Evolutionary conservation across 345 rosid species (phyloP).

Genomic region (Chamaenerion angustifolium): DNA sequence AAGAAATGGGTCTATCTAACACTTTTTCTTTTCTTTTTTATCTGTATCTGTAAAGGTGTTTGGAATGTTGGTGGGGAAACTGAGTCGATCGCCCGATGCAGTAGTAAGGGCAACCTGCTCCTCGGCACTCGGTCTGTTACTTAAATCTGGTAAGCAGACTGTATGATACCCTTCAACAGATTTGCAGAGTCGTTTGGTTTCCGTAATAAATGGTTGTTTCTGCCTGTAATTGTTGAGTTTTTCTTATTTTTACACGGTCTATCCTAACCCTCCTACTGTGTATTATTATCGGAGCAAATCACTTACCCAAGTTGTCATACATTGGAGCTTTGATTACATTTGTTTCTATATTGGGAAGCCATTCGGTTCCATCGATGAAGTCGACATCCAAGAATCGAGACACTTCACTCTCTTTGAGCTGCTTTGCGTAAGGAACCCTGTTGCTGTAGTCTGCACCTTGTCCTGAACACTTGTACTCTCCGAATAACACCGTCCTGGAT

Average conservation of each 20-base stretch:
- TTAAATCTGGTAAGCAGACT: constrained; percentile 62
- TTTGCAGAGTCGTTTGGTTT: no score
- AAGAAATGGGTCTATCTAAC: constrained; percentile 1
- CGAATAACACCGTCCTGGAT: constrained; percentile 52
- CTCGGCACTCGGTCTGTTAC: constrained; percentile 57
- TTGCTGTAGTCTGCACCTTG: constrained; percentile 34
- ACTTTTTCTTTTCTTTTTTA: not conserved
- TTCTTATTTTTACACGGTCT: no score
- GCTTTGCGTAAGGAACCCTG: constrained; percentile 39
- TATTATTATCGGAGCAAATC: no score
- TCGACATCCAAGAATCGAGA: constrained; percentile 36
- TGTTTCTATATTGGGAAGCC: constrained; percentile 24
- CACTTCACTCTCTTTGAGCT: constrained; percentile 39
- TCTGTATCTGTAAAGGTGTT: constrained; percentile 35
- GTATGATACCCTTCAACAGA: no score
- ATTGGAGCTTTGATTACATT: not conserved
- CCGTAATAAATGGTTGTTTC: no score
- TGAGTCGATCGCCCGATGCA: constrained; percentile 62
- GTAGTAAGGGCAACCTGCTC: constrained; percentile 74
- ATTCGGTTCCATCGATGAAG: constrained; percentile 52
- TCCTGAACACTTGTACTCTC: constrained; percentile 54
- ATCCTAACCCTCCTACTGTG: no score
- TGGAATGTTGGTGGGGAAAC: constrained; percentile 64
- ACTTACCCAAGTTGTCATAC: not conserved
- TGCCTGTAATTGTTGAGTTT: no score